Evolutionary conservation across 257 asterid species (phyloP), one percentile per base, ranked within the genome.

Genomic region (Leptodermis oblonga): DNA sequence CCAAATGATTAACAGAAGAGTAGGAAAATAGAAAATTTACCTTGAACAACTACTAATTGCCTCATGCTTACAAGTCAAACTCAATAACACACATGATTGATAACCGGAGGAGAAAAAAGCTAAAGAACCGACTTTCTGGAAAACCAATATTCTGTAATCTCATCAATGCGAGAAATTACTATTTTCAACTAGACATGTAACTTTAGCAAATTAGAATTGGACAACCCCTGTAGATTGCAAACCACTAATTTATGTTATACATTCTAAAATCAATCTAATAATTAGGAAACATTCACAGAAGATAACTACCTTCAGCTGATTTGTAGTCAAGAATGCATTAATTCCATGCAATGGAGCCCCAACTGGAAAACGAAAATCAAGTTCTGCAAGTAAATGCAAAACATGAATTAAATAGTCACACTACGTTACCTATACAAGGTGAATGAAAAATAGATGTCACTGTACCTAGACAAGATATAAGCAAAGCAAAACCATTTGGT

Each of bases 341-440:
- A 94, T 91, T 62, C 99, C 99, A 78, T 94, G 99, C 71, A 94
- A n/a, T 53, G 97, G 99, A 60, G 99, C 99, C 76, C 99, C 99
- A 78, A 87, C 13, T 13, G 82, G 93, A 66, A 89, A 86, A 41
- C 97, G 97, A 62, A 94, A 94, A 86, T 94, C 99, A 84, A 94
- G 99, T 79, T 94, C 99, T 94, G 97, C 82, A 85, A 76, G 62
- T 61, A 78, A 74, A 73, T 68, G 73, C 45, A 72, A 75, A 63
- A 78, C 42, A 56, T 61, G 72, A 34, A 70, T 80, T 37, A 81
- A 64, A 74, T 74, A 51, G 15, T 64, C 56, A 52, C 37, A 43
- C 55, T 42, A 53, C 69, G 70, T 61, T 65, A 58, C 74, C 70
- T 17, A 23, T 49, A 48, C 52, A 62, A n/a, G n/a, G 42, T 42